Percentiles rank a stretch among this genome's conserved stretches.
Conservation (phyloP, 768 basidiomycete genomes). For the Boletus subparvulus region DNA sequence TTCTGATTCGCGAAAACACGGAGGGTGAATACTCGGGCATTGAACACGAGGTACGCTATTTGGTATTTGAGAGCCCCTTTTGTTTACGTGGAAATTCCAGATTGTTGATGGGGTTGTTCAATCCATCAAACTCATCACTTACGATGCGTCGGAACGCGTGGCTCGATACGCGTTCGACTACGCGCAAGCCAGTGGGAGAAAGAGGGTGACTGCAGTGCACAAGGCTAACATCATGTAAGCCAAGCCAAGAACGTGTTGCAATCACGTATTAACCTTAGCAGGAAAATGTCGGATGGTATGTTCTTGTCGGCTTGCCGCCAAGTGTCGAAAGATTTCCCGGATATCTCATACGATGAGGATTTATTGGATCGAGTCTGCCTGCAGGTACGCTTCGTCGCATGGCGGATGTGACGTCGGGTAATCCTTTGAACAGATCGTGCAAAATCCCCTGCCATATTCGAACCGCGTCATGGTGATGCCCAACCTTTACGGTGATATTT, state of each 20-base stretch:
- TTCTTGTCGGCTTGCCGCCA: constrained; percentile 97
- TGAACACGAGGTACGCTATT: constrained; percentile 82
- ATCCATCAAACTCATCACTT: constrained; percentile 99
- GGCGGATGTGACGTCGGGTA: neutral
- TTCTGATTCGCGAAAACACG: constrained; percentile 98
- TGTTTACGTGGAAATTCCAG: constrained; percentile 39
- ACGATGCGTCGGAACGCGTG: constrained; percentile 97
- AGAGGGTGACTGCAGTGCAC: constrained; percentile 96
- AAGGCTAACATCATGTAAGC: constrained; percentile 98
- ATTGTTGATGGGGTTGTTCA: constrained; percentile 97
- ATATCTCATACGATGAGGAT: constrained; percentile 93
- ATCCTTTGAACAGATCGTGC: constrained; percentile 62
- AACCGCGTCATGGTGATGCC: constrained; percentile 99
- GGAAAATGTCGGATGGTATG: constrained; percentile 99
- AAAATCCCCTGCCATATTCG: constrained; percentile 89
- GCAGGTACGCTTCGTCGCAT: constrained; percentile 49
- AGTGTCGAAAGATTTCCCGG: constrained; percentile 94
- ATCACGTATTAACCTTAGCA: constrained; percentile 34
- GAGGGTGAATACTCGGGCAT: constrained; percentile 99
- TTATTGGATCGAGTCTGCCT: constrained; percentile 95
- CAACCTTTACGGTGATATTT: constrained; percentile 93
- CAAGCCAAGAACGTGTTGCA: neutral
- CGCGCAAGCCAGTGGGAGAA: constrained; percentile 82
- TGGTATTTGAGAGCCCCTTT: neutral
- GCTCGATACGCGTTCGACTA: constrained; percentile 99